These are phyloP conservation scores for Pythium periplocum DNA, from an alignment of 352 stramenopile genomes.

Conservation along the genomic window DNA sequence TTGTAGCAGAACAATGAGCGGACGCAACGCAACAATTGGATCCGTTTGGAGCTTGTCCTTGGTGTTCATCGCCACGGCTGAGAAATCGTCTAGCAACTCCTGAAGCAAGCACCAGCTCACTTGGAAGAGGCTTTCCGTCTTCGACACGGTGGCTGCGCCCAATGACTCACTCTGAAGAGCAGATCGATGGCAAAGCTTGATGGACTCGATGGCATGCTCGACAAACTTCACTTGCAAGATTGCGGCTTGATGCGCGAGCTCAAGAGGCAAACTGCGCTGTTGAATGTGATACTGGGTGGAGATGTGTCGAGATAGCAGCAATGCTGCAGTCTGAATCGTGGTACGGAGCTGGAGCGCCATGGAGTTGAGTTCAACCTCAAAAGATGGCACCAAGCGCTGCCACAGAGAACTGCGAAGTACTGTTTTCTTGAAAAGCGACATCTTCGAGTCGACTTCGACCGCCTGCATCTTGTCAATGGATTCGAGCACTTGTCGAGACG, in stretches of 20 bases:
- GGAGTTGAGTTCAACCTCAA: constrained; percentile 20
- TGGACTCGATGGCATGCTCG: constrained; percentile 44
- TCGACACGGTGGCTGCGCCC: no score
- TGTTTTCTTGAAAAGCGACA: no score
- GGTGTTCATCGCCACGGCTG: constrained; percentile 11
- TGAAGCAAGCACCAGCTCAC: constrained; percentile 65
- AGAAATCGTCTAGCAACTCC: constrained; percentile 48
- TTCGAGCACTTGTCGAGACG: constrained; percentile 17
- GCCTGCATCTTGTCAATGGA: constrained; percentile 11
- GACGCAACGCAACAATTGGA: constrained; percentile 29
- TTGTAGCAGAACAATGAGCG: constrained; percentile 38
- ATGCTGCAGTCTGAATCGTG: constrained; percentile 40
- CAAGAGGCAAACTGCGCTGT: constrained; percentile 4
- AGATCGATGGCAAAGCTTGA: constrained; percentile 34
- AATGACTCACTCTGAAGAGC: constrained; percentile 4
- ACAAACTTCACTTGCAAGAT: constrained; percentile 46
- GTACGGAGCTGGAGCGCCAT: constrained; percentile 26
- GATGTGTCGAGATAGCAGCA: constrained; percentile 46
- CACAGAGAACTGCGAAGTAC: constrained; percentile 9
- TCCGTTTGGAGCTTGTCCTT: constrained; percentile 35
- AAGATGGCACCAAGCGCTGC: constrained; percentile 24
- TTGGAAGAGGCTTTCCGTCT: constrained; percentile 31
- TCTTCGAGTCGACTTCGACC: no score
- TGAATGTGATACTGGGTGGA: constrained; percentile 4
- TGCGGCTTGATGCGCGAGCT: constrained; percentile 15